A percentile compares a stretch with the other conserved stretches of the same genome.
Evolutionary conservation across 495 filamentous ascomycete species (phyloP).

Genomic region (Mytilinidion resinicola): DNA sequence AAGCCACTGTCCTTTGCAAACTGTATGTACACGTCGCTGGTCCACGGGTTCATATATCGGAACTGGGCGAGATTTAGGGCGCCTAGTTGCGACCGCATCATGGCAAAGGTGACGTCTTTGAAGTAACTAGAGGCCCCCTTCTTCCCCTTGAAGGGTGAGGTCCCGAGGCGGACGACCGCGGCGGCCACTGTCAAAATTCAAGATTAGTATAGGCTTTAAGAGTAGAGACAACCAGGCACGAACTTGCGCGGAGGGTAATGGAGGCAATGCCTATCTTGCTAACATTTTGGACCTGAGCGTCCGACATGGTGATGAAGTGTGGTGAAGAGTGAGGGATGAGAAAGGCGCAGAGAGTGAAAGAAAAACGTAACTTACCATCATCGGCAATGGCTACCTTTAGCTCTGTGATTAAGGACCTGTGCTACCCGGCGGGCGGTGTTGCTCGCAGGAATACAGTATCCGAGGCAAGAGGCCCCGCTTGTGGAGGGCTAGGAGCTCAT

Average conservation of each 20-base stretch:
- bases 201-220: slow-evolving; percentile 4
- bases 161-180: slow-evolving; percentile 17
- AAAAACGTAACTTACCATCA: too few relatives aligned
- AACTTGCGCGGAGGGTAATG: slow-evolving; percentile 19
- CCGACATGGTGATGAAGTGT: slow-evolving; percentile 16
- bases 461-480: background rate
- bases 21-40: slow-evolving; percentile 42
- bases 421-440: too few relatives aligned
- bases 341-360: background rate
- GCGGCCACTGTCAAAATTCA: slow-evolving; percentile 11
- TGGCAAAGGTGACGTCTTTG: slow-evolving; percentile 36
- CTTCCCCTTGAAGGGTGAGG: slow-evolving; percentile 25
- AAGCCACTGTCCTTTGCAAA: slow-evolving; percentile 44
- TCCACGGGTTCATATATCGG: slow-evolving; percentile 34
- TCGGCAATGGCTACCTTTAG: background rate
- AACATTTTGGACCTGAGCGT: slow-evolving; percentile 5
- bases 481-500: too few relatives aligned
- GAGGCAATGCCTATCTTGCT: slow-evolving; percentile 26
- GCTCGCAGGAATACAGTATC: background rate
- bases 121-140: slow-evolving; percentile 28
- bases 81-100: slow-evolving; percentile 28
- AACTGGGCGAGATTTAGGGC: slow-evolving; percentile 28
- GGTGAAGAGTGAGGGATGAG: background rate
- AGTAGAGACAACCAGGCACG: background rate
- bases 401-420: background rate